Evolutionary conservation across 257 asterid species (phyloP).

Genomic region (Buddleja alternifolia): DNA sequence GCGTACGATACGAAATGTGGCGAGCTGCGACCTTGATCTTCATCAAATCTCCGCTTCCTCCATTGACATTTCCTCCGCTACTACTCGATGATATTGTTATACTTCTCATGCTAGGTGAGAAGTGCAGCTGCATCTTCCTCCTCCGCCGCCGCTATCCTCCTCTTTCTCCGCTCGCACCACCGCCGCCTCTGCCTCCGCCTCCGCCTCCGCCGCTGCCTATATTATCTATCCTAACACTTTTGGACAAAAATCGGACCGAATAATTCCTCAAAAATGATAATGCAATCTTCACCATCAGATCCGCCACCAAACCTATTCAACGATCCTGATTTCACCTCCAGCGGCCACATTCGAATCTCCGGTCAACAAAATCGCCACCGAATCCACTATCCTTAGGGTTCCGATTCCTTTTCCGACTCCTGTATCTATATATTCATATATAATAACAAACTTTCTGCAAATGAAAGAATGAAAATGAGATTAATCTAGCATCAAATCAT

Average conservation of each 20-base stretch:
- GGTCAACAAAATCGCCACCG: slow-evolving; percentile 26
- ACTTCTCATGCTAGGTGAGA: slow-evolving; percentile 99
- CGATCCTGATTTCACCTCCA: slow-evolving; percentile 36
- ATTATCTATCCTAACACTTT: slow-evolving; percentile 19
- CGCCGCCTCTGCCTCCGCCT: slow-evolving; percentile 32
- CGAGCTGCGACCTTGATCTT: slow-evolving; percentile 95
- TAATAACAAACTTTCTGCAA: slow-evolving; percentile 9
- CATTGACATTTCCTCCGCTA: slow-evolving; percentile 63
- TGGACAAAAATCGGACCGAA: slow-evolving; percentile 3
- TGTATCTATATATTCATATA: slow-evolving; percentile 8
- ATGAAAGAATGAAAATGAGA: slow-evolving; percentile 23
- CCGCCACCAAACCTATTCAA: slow-evolving; percentile 39
- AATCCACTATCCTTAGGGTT: slow-evolving; percentile 39
- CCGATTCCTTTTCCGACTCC: slow-evolving; percentile 34
- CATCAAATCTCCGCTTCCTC: slow-evolving; percentile 76
- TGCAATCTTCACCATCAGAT: slow-evolving; percentile 49
- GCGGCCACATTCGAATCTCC: slow-evolving; percentile 40
- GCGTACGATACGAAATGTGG: slow-evolving; percentile 74
- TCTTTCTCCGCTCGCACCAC: slow-evolving; percentile 30
- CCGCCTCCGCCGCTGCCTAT: slow-evolving; percentile 34
- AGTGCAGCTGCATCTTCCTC: slow-evolving; percentile 99
- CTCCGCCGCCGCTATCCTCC: slow-evolving; percentile 37
- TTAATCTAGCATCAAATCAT: slow-evolving; percentile 22
- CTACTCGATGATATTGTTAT: slow-evolving; percentile 86
- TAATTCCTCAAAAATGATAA: slow-evolving; percentile 26